Base-by-base conservation (phyloP, 441 rosid species). In the Raphanus hybrid region DNA sequence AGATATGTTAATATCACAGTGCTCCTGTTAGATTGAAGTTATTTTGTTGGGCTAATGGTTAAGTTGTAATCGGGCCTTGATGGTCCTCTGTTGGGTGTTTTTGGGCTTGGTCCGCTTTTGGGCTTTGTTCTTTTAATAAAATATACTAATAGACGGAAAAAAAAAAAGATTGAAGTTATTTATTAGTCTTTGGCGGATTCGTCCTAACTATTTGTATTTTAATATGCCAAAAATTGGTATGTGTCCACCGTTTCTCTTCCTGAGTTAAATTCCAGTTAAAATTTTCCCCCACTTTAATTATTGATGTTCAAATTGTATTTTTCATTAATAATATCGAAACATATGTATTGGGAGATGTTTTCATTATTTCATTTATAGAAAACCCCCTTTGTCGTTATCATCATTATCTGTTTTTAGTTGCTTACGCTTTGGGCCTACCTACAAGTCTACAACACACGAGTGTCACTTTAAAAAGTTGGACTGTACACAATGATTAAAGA, bases 181-280 rank as follows among this genome's bases (percentile, higher is more conserved):
- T 9, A 14, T 3, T 10, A 6, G 23, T 45, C 3, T 3, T 8
- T 23, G 26, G 1, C 14, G 0, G 75, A 77, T 70, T 50, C 15
- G 66, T 77, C 41, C 71, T 70, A 52, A 14, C 1, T 58, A 55
- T 74, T 63, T 52, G 32, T 27, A n/a, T 60, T 60, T 52, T 15
- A 54, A 0, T 52, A 16, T 54, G 58, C 16, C 1, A 54, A 54
- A 54, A 15, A 1, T 0, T 15, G 16, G 16, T 34, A 18, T 9
- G 2, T 6, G 2, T 23, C 0, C 75, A 77, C 75, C 61, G 26
- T 70, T 77, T 77, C 71, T 70, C 4, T 48, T 64, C 75, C 55
- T 27, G n/a, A 61, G 18, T 61, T 61, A 60, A 12, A 54, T 75
- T 61, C 7, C 26, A 43, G 11, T 2, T 4, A 37, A 20, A 50